phyloP scores from a whole-genome alignment of 148 eudicot genomes.

The Arctostaphylos glauca region DNA sequence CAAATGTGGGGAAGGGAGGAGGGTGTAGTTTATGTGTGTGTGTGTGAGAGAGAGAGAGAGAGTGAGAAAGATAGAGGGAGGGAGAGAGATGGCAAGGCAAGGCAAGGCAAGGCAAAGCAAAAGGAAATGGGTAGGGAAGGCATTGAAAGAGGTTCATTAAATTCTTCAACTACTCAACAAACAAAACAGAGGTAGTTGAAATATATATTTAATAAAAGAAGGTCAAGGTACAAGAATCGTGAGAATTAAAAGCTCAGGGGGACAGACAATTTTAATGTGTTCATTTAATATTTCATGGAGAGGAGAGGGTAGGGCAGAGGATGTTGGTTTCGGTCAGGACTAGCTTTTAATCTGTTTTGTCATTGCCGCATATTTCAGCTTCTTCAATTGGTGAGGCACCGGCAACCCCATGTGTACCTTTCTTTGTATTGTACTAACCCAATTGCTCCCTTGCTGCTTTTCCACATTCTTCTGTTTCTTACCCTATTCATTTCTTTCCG shows the following conservation, averaged over 20 bases:
- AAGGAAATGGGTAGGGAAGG: background rate
- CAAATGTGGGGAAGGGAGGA: background rate
- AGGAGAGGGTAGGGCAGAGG: slow-evolving; percentile 23
- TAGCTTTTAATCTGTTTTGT: background rate
- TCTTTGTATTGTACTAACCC: too few species aligned
- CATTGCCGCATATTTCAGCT: background rate
- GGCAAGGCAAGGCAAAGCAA: background rate
- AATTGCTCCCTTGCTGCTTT: too few species aligned
- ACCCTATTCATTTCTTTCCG: too few species aligned
- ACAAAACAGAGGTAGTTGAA: slow-evolving; percentile 23
- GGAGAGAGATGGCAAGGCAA: too few species aligned
- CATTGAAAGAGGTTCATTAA: slow-evolving; percentile 19
- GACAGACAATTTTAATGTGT: slow-evolving; percentile 18
- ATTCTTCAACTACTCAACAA: slow-evolving; percentile 29
- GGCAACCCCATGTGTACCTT: background rate
- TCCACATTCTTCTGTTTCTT: too few species aligned
- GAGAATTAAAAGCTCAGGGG: slow-evolving; percentile 22
- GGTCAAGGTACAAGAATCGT: slow-evolving; percentile 21
- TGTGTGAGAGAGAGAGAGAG: background rate
- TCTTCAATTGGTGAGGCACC: background rate
- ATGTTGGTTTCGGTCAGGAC: slow-evolving; percentile 20
- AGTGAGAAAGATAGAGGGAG: background rate
- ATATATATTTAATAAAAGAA: slow-evolving; percentile 21
- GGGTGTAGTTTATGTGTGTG: background rate
- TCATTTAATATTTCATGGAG: slow-evolving; percentile 24